These are phyloP conservation scores for Aspergillus affinis DNA, from an alignment of 495 filamentous ascomycete species.

Conservation along the genomic window DNA sequence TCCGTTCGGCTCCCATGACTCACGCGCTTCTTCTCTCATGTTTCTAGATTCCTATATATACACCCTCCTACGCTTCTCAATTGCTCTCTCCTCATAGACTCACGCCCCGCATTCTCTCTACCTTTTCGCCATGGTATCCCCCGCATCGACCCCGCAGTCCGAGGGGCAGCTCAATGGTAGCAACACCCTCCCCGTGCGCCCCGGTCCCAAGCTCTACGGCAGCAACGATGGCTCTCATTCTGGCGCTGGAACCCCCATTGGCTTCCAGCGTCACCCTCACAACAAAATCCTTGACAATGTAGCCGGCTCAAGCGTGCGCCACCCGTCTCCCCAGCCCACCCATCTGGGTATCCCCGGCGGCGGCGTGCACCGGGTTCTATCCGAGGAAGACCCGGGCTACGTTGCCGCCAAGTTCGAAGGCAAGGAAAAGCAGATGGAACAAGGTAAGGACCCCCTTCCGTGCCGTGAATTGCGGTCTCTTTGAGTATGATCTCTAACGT, in stretches of 20 bases:
- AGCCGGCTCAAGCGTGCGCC: conserved; percentile 54
- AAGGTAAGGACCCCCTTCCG: conserved; percentile 50
- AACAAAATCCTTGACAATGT: conserved; percentile 67
- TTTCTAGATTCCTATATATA: background rate
- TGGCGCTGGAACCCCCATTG: conserved; percentile 46
- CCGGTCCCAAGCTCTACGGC: conserved; percentile 36
- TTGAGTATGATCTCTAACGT: background rate
- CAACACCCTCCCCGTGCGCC: conserved; percentile 32
- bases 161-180: conserved; percentile 34
- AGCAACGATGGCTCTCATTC: conserved; percentile 39
- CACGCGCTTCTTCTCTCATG: background rate
- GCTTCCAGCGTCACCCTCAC: conserved; percentile 49
- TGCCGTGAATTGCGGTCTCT: too few relatives aligned
- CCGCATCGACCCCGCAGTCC: conserved; percentile 30
- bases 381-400: conserved; percentile 92
- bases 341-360: conserved; percentile 77
- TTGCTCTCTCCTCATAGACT: background rate
- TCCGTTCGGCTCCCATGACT: background rate
- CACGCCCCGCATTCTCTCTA: background rate
- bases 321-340: conserved; percentile 88
- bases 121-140: conserved; percentile 35
- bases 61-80: background rate
- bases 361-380: conserved; percentile 63
- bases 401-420: conserved; percentile 93
- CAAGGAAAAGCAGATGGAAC: conserved; percentile 89